phyloP scores from a whole-genome alignment of 768 basidiomycete genomes.

The Clitopilus hobsonii region DNA sequence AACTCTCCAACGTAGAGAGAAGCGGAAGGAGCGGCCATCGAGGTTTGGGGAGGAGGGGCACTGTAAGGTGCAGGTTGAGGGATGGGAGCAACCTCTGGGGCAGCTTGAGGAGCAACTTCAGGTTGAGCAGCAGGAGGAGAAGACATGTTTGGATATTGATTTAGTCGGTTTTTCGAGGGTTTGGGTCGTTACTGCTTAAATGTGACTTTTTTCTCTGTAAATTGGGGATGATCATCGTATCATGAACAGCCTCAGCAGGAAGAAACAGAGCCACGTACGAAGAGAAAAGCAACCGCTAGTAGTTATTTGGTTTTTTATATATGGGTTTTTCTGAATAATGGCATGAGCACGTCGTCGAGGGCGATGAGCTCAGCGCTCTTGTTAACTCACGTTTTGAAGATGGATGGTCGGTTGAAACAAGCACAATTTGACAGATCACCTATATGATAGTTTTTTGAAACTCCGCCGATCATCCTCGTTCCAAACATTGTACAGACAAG shows the following conservation, averaged over 20 bases:
- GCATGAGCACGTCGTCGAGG: slow-evolving; percentile 6
- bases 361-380: background rate
- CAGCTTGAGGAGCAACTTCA: slow-evolving; percentile 49
- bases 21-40: slow-evolving; percentile 73
- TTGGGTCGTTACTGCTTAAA: slow-evolving; percentile 91
- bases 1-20: slow-evolving; percentile 99
- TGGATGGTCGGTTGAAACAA: slow-evolving; percentile 62
- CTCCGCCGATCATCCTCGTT: slow-evolving; percentile 23
- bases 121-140: slow-evolving; percentile 48
- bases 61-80: slow-evolving; percentile 51
- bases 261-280: slow-evolving; percentile 51
- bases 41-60: slow-evolving; percentile 48
- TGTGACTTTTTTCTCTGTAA: slow-evolving; percentile 67
- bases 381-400: slow-evolving; percentile 46
- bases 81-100: slow-evolving; percentile 43
- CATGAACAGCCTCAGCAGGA: slow-evolving; percentile 8
- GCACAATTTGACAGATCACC: slow-evolving; percentile 17
- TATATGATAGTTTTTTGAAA: slow-evolving; percentile 37
- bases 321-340: slow-evolving; percentile 57
- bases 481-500: slow-evolving; percentile 12
- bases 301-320: slow-evolving; percentile 58
- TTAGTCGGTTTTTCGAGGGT: slow-evolving; percentile 33
- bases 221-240: slow-evolving; percentile 18
- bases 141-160: slow-evolving; percentile 44
- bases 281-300: slow-evolving; percentile 73